Base-by-base conservation (phyloP, 1,284 basidiomycete genomes). In the Amylostereum chailletii region DNA sequence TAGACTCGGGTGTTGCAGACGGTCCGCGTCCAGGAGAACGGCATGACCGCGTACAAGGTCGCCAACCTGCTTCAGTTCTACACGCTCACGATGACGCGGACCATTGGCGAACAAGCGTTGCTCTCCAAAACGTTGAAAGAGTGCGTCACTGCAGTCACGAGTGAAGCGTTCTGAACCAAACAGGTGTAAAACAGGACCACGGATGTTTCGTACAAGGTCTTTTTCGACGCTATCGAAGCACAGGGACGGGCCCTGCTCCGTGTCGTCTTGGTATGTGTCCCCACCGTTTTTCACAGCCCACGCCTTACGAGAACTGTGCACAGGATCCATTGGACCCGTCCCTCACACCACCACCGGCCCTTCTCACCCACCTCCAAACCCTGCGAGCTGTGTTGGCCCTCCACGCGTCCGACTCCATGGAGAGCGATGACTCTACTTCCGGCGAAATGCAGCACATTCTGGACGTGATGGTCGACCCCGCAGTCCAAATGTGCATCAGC, bases 1-100 rank as follows among this genome's bases (percentile, higher is more conserved):
- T 55, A 93, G 85, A 72, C 88, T 41, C 81, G 95, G 27, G 86
- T 98, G 34, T 81, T 92, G 61, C 94, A 98, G 65, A 97, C 94
- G 4, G 81, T 97, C 36, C 81, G 87, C 45, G 88, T 84, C 3
- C 94, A 98, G 64, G 94, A 97, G 64, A 94, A 91, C 56, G 86
- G 87, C 53, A 92, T 98, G 51, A 81, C 87, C 46, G 81, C 88
- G 0, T 98, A 95, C 69, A 90, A 90, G 62, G 84, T 99, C 47
- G 86, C 91, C 41, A 96, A 94, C 58, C 72, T 98, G n/a, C 68
- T 99, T 2, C 89, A 95, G 57, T 99, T 98, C 63, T 99, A 98
- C 65, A 74, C 86, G 62, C 66, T 90, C 26, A 97, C 93, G 0
- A 96, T 99, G 93, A 76, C 82, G 47, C 78, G 89, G 52, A 98